Base-by-base conservation (phyloP, 108 stramenopile species). In the Nitzschia sp. region DNA sequence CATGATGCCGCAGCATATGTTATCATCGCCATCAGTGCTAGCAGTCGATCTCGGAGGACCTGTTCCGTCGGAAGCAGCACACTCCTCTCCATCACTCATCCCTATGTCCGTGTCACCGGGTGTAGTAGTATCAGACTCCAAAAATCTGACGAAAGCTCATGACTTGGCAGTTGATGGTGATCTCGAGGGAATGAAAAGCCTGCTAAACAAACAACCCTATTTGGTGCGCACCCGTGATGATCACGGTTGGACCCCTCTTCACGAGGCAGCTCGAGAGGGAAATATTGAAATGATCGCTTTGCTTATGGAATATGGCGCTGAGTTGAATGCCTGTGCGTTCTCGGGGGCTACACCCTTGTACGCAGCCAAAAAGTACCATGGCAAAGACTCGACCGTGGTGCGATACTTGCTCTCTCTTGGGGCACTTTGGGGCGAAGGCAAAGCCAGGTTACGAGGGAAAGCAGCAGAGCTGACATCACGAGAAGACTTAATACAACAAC, bases 271-370 rank as follows among this genome's bases (percentile, higher is more conserved):
- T 11, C 70, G 83, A 42, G 54, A 51, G 31, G 85, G 76, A 8
- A 33, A 81, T 47, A 38, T 78, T 18, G 77, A 80, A 33, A 54
- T 77, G 23, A 61, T 82, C 25, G 47, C 67, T 47, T 56, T 70
- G 18, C 57, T 87, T 17, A 36, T 87, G 13, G 59, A 75, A 32
- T 51, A 75, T n/a, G 86, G 86, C 30, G 82, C 85, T 13, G 79
- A 83, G 32, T 35, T 82, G 6, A 79, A 86, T 57, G 76, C 68
- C 6, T 56, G 19, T 19, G 48, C 46, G 18, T 30, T 28, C 18
- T n/a, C 28, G 21, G 46, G 46, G 18, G 31, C 31, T 1, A 46
- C 65, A 28, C 65, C 65, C 15, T 30, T 66, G 49, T 54, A 66
- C 34, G n/a, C 27, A 2, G 65, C 48, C 0, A 25, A 66, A 25